Conservation (phyloP, 2,329 filamentous ascomycete species). For the Fusarium protoensiforme region DNA sequence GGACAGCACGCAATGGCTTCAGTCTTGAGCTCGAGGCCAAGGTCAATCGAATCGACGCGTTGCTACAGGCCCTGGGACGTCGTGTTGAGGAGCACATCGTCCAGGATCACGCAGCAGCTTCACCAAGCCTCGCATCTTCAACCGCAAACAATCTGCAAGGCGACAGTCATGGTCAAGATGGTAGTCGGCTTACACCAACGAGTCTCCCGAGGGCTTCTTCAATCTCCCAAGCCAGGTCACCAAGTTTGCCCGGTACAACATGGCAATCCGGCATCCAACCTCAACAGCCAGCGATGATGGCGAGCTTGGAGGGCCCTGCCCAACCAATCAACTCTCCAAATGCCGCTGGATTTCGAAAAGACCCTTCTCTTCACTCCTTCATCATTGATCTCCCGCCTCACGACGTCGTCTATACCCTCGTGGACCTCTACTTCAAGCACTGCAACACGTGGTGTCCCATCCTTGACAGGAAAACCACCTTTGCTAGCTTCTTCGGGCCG, state of each 20-base stretch:
- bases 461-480: conserved; percentile 56
- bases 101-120: conserved; percentile 43
- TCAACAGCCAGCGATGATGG: conserved; percentile 4
- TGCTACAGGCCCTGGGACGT: conserved; percentile 55
- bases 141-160: conserved; percentile 48
- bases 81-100: conserved; percentile 56
- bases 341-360: conserved; percentile 25
- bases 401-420: conserved; percentile 68
- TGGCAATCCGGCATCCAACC: conserved; percentile 35
- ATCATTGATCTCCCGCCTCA: conserved; percentile 67
- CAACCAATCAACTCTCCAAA: not conserved
- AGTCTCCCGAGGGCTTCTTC: conserved; percentile 33
- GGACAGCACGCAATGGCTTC: conserved; percentile 70
- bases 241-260: conserved; percentile 52
- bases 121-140: conserved; percentile 44
- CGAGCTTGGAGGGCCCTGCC: not conserved
- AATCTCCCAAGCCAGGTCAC: conserved; percentile 49
- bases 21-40: conserved; percentile 69
- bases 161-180: conserved; percentile 40
- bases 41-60: conserved; percentile 63
- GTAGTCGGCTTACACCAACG: conserved; percentile 34
- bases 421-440: conserved; percentile 72
- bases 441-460: conserved; percentile 69
- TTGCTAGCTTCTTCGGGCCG: conserved; percentile 54
- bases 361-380: conserved; percentile 48